Conservation (phyloP, 371 early-diverging fungal genomes). For the Amoeboaphelidium occidentale region DNA sequence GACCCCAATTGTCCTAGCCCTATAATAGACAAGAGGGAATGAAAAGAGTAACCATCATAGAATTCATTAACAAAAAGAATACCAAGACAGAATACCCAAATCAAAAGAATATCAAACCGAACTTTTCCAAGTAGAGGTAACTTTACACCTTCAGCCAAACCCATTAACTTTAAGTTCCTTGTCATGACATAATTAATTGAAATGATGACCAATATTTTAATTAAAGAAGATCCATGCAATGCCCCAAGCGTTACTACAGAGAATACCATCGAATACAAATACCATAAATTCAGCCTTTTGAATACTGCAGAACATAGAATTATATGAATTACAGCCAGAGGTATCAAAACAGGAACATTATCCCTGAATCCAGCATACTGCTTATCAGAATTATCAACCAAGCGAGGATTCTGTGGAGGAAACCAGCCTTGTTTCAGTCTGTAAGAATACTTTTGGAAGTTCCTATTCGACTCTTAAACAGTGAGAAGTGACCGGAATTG, state of each 20-base stretch:
- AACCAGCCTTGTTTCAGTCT: no score
- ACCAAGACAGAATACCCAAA: constrained; percentile 52
- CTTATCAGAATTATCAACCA: constrained; percentile 50
- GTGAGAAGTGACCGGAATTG: no score
- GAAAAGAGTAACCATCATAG: background rate
- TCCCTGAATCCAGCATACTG: constrained; percentile 58
- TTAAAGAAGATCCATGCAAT: constrained; percentile 31
- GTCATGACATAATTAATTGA: constrained; percentile 34
- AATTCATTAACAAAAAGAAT: constrained; percentile 46
- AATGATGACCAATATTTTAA: constrained; percentile 41
- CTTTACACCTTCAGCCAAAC: constrained; percentile 4
- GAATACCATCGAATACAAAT: constrained; percentile 22
- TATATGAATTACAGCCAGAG: constrained; percentile 11
- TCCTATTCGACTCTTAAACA: no score
- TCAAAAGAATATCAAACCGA: constrained; percentile 1
- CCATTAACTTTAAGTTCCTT: constrained; percentile 15
- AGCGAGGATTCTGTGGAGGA: no score
- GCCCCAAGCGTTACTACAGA: constrained; percentile 31
- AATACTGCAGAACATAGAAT: background rate
- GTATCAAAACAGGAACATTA: constrained; percentile 34
- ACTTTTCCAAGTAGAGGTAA: background rate
- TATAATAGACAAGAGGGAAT: background rate
- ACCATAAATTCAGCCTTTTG: background rate
- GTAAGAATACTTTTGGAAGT: no score
- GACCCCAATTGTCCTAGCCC: no score